These are phyloP conservation scores for Polyplosphaeria fusca DNA, from an alignment of 495 filamentous ascomycete species.

Conservation along the genomic window DNA sequence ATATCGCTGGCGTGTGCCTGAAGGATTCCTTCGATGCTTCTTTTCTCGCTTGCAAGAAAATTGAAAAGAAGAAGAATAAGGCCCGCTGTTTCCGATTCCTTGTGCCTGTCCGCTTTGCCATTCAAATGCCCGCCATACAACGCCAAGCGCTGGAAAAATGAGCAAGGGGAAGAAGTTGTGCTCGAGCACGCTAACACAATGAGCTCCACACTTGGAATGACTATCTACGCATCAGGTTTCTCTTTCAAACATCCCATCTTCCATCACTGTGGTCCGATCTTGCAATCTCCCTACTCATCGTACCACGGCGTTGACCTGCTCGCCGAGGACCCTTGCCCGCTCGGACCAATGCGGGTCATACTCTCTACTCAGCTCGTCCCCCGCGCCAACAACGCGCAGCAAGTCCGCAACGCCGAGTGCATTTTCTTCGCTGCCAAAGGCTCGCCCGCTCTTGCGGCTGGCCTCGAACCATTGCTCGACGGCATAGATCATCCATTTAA, in stretches of 20 bases:
- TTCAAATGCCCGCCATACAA: background rate
- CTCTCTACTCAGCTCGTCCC: conserved; percentile 11
- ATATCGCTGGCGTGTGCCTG: background rate
- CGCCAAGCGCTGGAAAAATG: conserved; percentile 6
- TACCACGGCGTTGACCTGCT: conserved; percentile 4
- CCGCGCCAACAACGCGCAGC: conserved; percentile 25
- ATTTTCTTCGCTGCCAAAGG: conserved; percentile 42
- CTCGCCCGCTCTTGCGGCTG: conserved; percentile 51
- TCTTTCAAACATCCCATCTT: background rate
- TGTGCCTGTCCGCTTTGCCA: background rate
- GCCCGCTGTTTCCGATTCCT: too few species aligned
- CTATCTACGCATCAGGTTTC: background rate
- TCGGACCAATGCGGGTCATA: conserved; percentile 24
- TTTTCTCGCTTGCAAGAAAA: too few species aligned
- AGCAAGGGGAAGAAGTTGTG: background rate
- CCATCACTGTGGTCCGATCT: too few species aligned
- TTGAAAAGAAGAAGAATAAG: too few species aligned
- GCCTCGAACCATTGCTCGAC: conserved; percentile 61
- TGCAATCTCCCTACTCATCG: too few species aligned
- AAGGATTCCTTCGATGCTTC: too few species aligned
- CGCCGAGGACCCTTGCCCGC: conserved; percentile 17
- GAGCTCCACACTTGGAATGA: too few species aligned
- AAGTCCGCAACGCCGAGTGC: conserved; percentile 33
- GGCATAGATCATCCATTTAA: conserved; percentile 61
- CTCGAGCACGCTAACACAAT: background rate